Conservation (phyloP, 768 basidiomycete genomes). For the Imleria badia region DNA sequence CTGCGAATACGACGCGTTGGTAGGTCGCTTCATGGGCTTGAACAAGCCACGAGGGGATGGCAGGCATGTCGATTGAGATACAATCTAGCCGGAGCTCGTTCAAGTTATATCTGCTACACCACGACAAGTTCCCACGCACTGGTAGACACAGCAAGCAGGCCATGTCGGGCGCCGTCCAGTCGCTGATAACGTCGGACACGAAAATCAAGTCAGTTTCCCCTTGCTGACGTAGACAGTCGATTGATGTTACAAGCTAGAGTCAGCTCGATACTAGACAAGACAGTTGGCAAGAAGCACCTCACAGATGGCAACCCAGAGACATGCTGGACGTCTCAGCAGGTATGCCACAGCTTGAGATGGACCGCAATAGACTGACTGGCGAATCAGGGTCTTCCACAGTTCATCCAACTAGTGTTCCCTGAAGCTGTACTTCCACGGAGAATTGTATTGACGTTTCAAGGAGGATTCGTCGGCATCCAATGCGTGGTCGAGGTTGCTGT, state of each 20-base stretch:
- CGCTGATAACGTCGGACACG: conserved; percentile 25
- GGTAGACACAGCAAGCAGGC: neutral
- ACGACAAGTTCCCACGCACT: conserved; percentile 19
- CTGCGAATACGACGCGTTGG: conserved; percentile 33
- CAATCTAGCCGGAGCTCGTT: neutral
- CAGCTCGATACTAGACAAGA: conserved; percentile 76
- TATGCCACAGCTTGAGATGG: conserved; percentile 24
- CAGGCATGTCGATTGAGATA: conserved; percentile 9
- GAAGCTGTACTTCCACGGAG: conserved; percentile 52
- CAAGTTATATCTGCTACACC: neutral
- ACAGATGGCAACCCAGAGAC: conserved; percentile 73
- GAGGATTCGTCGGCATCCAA: conserved; percentile 76
- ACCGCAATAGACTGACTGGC: conserved; percentile 7
- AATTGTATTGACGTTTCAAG: conserved; percentile 74
- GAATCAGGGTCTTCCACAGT: conserved; percentile 74
- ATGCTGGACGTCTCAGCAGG: conserved; percentile 85
- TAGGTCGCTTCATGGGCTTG: conserved; percentile 9
- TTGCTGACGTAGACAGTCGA: conserved; percentile 17
- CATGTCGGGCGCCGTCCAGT: conserved; percentile 24
- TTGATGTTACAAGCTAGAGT: conserved; percentile 47
- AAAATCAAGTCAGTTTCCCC: conserved; percentile 41
- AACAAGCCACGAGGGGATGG: conserved; percentile 19
- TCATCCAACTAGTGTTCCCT: conserved; percentile 62
- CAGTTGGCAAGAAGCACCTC: conserved; percentile 66
- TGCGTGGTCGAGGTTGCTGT: conserved; percentile 50